Evolutionary conservation across 2,329 filamentous ascomycete species (phyloP).

Genomic region (Pestalotiopsis sp.): DNA sequence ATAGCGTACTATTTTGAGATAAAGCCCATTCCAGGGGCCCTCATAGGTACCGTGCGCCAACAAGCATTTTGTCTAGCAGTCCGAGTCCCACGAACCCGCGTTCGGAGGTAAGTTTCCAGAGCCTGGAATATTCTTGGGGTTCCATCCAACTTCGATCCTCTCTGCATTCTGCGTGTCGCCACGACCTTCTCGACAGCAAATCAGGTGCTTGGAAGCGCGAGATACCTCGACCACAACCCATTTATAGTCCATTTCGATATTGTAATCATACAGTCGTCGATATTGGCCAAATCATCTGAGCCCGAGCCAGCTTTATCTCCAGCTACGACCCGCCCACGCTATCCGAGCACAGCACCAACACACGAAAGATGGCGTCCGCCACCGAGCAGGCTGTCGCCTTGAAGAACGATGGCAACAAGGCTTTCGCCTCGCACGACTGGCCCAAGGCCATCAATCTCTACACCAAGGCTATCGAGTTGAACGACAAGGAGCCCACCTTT

Average conservation of each 20-base stretch:
- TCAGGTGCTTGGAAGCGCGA: background rate
- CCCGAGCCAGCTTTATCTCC: background rate
- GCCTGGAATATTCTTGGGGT: constrained; percentile 4
- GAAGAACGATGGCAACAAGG: constrained; percentile 94
- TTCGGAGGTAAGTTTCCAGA: constrained; percentile 1
- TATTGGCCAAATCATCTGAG: background rate
- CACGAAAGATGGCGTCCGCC: constrained; percentile 38
- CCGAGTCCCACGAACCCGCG: constrained; percentile 3
- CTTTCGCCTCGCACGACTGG: constrained; percentile 88
- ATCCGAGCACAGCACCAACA: background rate
- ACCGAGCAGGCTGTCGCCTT: constrained; percentile 74
- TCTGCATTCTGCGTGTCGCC: constrained; percentile 1
- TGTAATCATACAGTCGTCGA: background rate
- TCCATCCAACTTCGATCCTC: background rate
- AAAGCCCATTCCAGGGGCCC: background rate
- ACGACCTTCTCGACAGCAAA: background rate
- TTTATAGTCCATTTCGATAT: background rate
- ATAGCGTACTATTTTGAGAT: background rate
- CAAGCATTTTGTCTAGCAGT: constrained; percentile 4
- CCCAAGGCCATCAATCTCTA: constrained; percentile 79
- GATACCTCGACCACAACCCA: background rate
- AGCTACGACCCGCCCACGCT: background rate
- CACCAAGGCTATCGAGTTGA: constrained; percentile 80
- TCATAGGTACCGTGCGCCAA: background rate
- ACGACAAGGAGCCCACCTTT: constrained; percentile 83